Base-by-base conservation (phyloP, 352 stramenopile species). In the Phytophthora cryptogea region DNA sequence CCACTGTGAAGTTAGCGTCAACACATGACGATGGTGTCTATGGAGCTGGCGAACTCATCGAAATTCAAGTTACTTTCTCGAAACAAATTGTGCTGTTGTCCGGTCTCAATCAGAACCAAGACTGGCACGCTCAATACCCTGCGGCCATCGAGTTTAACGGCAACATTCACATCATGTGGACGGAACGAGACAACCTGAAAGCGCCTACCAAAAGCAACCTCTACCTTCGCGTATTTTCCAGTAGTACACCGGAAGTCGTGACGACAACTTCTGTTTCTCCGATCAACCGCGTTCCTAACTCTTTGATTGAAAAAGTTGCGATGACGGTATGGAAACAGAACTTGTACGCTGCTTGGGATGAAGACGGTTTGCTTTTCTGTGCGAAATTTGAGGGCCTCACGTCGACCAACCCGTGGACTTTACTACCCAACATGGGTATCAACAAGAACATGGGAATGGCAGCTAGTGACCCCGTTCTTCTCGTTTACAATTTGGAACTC, bases 271-370 rank as follows among this genome's bases (percentile, higher is more conserved):
- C 72, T 1, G 44, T 54, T 2, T 54, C 55, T 2, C 44, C 59
- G 0, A 78, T 88, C 30, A 90, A 90, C 30, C 68, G 68, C 1
- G 49, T 85, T 1, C 70, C 72, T 0, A 66, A 74, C 37, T 78
- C 70, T 4, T 85, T 88, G 13, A 81, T 90, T 35, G 75, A 83
- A 14, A 79, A 74, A 42, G 78, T 68, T 1, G 53, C 54, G 0
- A 66, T 85, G 51, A 43, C 58, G 5, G 54, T 82, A 3, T 90
- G 78, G 77, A 74, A 76, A 5, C n/a, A 54, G 9, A 37, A 63
- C 1, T 36, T 93, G 4, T 91, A 85, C 41, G 78, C 73, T n/a
- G 78, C 78, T 23, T 93, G 83, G 83, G 78, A 88, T 36, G 83
- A 93, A 66, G 63, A 59, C n/a, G 80, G 79, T 0, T 47, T 84